phyloP scores from a whole-genome alignment of 768 basidiomycete species.

The Austroboletus eburneus region DNA sequence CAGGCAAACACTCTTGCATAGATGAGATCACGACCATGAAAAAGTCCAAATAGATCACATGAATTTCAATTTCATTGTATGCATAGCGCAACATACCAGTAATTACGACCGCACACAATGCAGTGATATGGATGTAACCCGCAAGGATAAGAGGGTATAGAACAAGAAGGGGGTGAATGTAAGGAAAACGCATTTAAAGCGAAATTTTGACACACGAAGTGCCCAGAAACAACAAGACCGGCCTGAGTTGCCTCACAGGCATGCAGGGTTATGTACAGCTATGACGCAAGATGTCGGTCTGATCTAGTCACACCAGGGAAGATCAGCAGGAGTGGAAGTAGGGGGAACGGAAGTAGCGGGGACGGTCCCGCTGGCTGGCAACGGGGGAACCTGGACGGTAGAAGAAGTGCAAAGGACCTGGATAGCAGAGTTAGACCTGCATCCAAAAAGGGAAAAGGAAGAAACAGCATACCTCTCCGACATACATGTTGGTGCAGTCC shows the following conservation, averaged over 20 bases:
- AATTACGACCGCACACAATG: constrained; percentile 23
- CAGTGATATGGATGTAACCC: constrained; percentile 7
- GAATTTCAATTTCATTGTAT: constrained; percentile 15
- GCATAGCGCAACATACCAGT: constrained; percentile 24
- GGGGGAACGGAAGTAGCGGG: constrained; percentile 30
- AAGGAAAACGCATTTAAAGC: constrained; percentile 2
- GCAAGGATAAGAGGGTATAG: constrained; percentile 23
- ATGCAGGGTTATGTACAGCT: constrained; percentile 6
- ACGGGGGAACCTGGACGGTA: constrained; percentile 40
- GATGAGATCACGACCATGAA: not conserved
- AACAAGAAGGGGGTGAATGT: constrained; percentile 8
- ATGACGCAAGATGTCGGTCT: not conserved
- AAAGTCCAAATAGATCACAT: no score
- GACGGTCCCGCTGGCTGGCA: constrained; percentile 33
- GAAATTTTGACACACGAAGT: not conserved
- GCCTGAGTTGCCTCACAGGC: constrained; percentile 19
- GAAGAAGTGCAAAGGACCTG: constrained; percentile 54
- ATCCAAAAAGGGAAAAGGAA: not conserved
- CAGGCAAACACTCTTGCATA: constrained; percentile 7
- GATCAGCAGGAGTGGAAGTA: constrained; percentile 24
- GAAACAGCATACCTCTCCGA: constrained; percentile 56
- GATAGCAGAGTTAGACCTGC: not conserved
- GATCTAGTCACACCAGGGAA: constrained; percentile 50
- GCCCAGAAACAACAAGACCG: constrained; percentile 28
- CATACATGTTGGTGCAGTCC: constrained; percentile 62